phyloP scores from a whole-genome alignment of 2,329 filamentous ascomycete species.

The Metarhizium brunneum region DNA sequence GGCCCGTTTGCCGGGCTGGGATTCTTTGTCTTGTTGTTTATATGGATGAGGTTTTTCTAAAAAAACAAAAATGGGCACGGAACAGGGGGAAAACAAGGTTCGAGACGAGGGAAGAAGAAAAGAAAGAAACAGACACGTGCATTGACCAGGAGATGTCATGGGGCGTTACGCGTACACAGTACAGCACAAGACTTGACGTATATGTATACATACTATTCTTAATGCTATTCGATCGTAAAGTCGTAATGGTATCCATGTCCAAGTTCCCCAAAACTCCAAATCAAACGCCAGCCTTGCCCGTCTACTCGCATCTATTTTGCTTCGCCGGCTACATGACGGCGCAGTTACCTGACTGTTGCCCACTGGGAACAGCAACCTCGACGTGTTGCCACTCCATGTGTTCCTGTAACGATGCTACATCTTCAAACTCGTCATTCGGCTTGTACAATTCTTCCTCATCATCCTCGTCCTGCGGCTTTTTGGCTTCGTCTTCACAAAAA shows the following conservation, averaged over 20 bases:
- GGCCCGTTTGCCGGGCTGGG: slow-evolving; percentile 78
- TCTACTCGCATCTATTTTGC: neutral
- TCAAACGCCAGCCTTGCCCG: neutral
- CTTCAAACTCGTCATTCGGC: slow-evolving; percentile 41
- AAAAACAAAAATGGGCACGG: no score
- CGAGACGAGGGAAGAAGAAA: neutral
- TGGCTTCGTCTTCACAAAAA: slow-evolving; percentile 45
- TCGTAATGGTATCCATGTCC: neutral
- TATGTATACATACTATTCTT: neutral
- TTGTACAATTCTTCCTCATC: slow-evolving; percentile 41
- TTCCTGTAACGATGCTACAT: slow-evolving; percentile 38
- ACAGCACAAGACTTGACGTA: neutral
- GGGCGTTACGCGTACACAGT: neutral
- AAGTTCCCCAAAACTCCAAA: neutral
- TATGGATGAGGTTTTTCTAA: slow-evolving; percentile 92
- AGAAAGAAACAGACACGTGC: neutral
- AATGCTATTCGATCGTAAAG: neutral
- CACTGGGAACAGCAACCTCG: slow-evolving; percentile 23
- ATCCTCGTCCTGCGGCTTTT: slow-evolving; percentile 31
- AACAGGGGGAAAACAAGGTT: neutral
- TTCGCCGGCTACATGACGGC: slow-evolving; percentile 30
- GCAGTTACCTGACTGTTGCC: slow-evolving; percentile 30
- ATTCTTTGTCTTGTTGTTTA: slow-evolving; percentile 73
- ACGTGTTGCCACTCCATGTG: slow-evolving; percentile 50
- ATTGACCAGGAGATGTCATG: neutral